Evolutionary conservation across 139 green algal species (phyloP).

Genomic region (Tetradesmus lagerheimii): DNA sequence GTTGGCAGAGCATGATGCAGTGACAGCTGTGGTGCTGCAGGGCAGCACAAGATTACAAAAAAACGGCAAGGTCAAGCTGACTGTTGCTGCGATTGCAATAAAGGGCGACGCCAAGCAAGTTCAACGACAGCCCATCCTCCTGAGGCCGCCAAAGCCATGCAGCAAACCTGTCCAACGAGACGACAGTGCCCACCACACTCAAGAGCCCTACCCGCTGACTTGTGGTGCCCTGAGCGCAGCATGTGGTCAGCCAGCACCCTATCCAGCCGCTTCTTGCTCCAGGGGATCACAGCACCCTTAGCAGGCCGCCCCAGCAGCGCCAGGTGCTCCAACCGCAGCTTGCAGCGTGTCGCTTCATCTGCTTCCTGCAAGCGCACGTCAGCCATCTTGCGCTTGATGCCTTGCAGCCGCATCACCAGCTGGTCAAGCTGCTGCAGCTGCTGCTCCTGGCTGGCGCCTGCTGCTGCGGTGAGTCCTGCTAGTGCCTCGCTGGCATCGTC

Average conservation of each 20-base stretch:
- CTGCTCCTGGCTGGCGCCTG: not conserved
- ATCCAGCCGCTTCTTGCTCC: constrained; percentile 79
- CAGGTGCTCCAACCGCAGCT: constrained; percentile 77
- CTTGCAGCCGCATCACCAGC: constrained; percentile 64
- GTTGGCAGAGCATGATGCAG: too few relatives aligned
- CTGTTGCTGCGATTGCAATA: too few relatives aligned
- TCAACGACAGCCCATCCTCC: not conserved
- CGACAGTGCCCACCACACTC: not conserved
- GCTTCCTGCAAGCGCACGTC: constrained; percentile 67
- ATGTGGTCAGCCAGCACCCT: constrained; percentile 86
- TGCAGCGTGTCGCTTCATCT: constrained; percentile 71
- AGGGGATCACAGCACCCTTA: constrained; percentile 63
- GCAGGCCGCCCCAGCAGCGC: constrained; percentile 51
- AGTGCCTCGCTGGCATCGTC: constrained; percentile 64
- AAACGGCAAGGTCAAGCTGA: too few relatives aligned
- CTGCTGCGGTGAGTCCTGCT: not conserved
- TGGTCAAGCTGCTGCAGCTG: constrained; percentile 58
- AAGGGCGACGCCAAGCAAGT: too few relatives aligned
- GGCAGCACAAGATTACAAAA: too few relatives aligned
- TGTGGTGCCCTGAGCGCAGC: constrained; percentile 76
- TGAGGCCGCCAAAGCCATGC: not conserved
- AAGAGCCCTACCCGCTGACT: constrained; percentile 41
- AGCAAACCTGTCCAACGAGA: not conserved
- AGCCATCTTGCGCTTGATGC: constrained; percentile 84
- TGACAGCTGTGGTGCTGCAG: too few relatives aligned